Base-by-base conservation (phyloP, 805 yeast species). In the Ogataea wickerhamii region DNA sequence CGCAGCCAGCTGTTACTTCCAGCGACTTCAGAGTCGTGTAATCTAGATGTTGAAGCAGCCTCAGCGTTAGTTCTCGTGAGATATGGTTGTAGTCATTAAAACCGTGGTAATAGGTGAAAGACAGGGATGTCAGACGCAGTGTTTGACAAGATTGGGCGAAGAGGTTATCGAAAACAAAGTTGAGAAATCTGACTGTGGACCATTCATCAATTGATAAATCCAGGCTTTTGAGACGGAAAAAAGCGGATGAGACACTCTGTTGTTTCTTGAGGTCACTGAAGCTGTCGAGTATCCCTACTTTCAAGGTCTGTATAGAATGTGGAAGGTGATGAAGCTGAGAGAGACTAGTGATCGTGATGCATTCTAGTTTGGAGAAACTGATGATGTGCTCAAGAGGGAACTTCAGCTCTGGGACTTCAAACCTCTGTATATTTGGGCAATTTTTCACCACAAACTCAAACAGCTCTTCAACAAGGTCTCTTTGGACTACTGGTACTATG, bases 1-100 rank as follows among this genome's bases (percentile, higher is more conserved):
- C 74, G 50, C 86, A 77, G 1, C 82, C 82, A 20, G 78, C 51
- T 5, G 64, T 63, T 14, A 82, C 43, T 47, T 80, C 82, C 31
- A 82, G 53, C 25, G 63, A 64, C 32, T 59, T 52, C 13, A 76
- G 34, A 2, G 34, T 13, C 0, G 43, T 27, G 6, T 64, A 41
- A 30, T 70, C 60, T 3, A 61, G 47, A 2, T 54, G 37, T 7
- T 53, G 52, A 2, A 74, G 36, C 32, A 64, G 57, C 3, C 48
- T 38, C 8, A 47, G 35, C 3, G 62, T 55, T 11, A 68, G 43
- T 7, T 61, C 54, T 28, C 67, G 46, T 21, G 63, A 48, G 2
- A 55, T 50, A 3, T 63, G 47, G 43, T 65, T 67, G 45, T 66
- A 64, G 40, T 70, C 70, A 28, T 61, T 65, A 20, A 64, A 56